Evolutionary conservation across 1,284 basidiomycete species (phyloP).

Genomic region (Trichosporon sp.): DNA sequence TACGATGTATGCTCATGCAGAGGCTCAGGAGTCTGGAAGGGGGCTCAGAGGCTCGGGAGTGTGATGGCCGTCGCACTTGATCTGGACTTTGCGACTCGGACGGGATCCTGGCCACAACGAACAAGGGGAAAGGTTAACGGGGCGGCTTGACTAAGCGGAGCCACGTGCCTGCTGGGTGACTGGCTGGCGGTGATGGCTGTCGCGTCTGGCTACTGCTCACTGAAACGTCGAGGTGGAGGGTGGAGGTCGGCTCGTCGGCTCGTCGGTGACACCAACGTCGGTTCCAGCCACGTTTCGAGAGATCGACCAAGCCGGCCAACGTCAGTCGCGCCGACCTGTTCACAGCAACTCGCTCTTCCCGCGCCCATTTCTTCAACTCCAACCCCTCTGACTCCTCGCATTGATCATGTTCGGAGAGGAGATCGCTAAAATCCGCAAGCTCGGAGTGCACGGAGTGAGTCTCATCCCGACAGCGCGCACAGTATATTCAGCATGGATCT

Average conservation of each 20-base stretch:
- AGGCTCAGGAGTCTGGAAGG: not conserved
- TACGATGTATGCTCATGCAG: not conserved
- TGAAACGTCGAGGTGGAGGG: not conserved
- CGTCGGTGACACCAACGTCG: not conserved
- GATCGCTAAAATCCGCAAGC: constrained; percentile 41
- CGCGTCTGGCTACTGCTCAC: not conserved
- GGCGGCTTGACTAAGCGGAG: not conserved
- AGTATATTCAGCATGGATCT: not conserved
- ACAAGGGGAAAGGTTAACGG: not conserved
- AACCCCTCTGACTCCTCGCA: not conserved
- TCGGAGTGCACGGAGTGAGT: constrained; percentile 48
- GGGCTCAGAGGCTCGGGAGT: not conserved
- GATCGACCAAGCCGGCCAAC: not conserved
- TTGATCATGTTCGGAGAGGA: constrained; percentile 44
- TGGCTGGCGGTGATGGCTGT: constrained; percentile 1
- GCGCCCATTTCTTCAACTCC: not conserved
- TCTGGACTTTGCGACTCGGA: not conserved
- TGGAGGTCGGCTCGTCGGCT: not conserved
- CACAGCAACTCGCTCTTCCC: not conserved
- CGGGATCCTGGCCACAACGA: not conserved
- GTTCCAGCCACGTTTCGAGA: not conserved
- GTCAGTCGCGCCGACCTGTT: too few species aligned
- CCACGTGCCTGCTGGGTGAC: constrained; percentile 2
- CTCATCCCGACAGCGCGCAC: not conserved
- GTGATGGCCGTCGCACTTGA: not conserved